Percentiles rank a stretch among this genome's conserved stretches.
phyloP scores from a whole-genome alignment of 345 rosid genomes.

The Balakata baccata region DNA sequence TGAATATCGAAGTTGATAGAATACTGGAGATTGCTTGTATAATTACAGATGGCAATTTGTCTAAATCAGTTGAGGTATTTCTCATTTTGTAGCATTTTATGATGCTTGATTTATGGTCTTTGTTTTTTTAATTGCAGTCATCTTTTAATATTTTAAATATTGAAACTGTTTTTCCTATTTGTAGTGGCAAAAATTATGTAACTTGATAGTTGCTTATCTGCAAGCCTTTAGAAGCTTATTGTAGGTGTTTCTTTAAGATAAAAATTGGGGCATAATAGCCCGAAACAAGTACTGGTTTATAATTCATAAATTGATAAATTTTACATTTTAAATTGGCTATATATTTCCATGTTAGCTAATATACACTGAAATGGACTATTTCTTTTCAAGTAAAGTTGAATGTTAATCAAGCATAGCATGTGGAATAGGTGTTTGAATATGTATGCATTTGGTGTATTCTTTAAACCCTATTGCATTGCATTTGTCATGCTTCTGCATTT shows the following conservation, averaged over 20 bases:
- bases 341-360: neutral
- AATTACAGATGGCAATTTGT: conserved; percentile 73
- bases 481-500: neutral
- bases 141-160: neutral
- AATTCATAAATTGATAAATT: neutral
- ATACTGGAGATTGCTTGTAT: conserved; percentile 95
- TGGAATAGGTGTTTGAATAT: neutral
- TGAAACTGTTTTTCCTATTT: neutral
- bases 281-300: neutral
- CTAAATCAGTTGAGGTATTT: conserved; percentile 69
- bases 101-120: neutral
- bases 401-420: neutral
- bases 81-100: conserved; percentile 3
- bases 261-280: too few relatives aligned
- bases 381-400: neutral
- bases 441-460: neutral
- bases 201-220: neutral
- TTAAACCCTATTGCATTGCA: neutral
- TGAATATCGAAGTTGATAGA: conserved; percentile 70
- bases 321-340: neutral
- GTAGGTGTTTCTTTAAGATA: too few relatives aligned
- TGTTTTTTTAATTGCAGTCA: conserved; percentile 6
- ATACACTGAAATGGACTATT: neutral
- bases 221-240: neutral
- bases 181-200: neutral